These are phyloP conservation scores for Candida maltosa DNA, from an alignment of 805 yeast genomes.

Conservation along the genomic window DNA sequence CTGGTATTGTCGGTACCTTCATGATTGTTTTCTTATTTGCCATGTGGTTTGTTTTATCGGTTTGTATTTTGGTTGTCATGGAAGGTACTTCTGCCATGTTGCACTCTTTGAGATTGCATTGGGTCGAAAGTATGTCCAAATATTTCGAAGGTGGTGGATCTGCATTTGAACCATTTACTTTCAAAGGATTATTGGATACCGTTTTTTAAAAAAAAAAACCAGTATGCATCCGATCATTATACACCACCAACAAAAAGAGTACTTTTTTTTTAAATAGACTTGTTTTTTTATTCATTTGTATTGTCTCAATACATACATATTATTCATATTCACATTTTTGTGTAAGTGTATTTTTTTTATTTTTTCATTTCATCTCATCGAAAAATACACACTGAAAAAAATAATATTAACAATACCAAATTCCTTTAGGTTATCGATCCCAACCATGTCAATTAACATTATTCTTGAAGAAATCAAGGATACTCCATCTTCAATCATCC, in stretches of 20 bases:
- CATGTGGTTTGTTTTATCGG: constrained; percentile 92
- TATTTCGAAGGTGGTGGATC: constrained; percentile 96
- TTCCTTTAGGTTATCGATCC: constrained; percentile 15
- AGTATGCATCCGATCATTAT: too few species aligned
- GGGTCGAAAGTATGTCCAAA: constrained; percentile 99
- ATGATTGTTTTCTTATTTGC: constrained; percentile 81
- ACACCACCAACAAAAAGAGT: too few species aligned
- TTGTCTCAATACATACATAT: too few species aligned
- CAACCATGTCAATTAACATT: constrained; percentile 17
- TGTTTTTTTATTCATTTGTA: too few species aligned
- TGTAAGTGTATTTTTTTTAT: too few species aligned
- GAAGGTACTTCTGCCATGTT: constrained; percentile 99
- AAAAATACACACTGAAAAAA: too few species aligned
- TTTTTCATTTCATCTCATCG: too few species aligned
- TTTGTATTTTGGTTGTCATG: constrained; percentile 89
- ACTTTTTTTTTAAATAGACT: too few species aligned
- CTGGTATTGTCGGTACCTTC: constrained; percentile 65
- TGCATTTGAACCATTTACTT: constrained; percentile 85
- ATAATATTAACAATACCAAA: too few species aligned
- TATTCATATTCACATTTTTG: too few species aligned
- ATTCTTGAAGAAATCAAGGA: constrained; percentile 25
- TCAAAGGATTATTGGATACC: constrained; percentile 35
- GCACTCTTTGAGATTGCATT: constrained; percentile 95
- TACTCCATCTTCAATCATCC: constrained; percentile 24
- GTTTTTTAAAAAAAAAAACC: constrained; percentile 7